Conservation (phyloP, 495 filamentous ascomycete genomes). For the Hamigera avellanea region DNA sequence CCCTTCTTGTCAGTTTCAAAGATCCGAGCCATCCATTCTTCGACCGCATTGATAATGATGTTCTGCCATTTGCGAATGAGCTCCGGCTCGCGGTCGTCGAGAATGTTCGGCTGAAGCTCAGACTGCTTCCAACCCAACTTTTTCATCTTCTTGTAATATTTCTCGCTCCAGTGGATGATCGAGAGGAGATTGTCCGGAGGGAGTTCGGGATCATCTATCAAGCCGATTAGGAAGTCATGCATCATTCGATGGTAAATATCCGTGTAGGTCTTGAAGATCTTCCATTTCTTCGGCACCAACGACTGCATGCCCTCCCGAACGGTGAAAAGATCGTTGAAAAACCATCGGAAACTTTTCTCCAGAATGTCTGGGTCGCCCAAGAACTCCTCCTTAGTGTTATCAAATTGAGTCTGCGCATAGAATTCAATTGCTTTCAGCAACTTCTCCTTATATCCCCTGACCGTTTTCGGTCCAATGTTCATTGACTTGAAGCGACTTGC, state of each 20-base stretch:
- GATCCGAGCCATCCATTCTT: constrained; percentile 96
- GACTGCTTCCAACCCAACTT: constrained; percentile 68
- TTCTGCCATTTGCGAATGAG: constrained; percentile 86
- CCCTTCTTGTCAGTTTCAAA: constrained; percentile 65
- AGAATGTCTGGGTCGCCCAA: constrained; percentile 69
- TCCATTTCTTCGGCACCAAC: constrained; percentile 95
- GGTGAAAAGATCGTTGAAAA: constrained; percentile 90
- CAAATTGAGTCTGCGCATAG: constrained; percentile 61
- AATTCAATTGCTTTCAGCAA: constrained; percentile 72
- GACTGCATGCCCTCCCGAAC: constrained; percentile 81
- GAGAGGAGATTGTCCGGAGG: constrained; percentile 69
- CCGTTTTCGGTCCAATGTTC: constrained; percentile 75
- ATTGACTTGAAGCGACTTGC: constrained; percentile 90
- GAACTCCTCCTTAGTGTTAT: constrained; percentile 62
- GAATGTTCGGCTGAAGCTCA: constrained; percentile 67
- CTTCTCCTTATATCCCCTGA: constrained; percentile 95
- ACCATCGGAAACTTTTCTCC: constrained; percentile 83
- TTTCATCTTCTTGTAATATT: constrained; percentile 91
- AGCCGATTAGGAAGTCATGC: constrained; percentile 77
- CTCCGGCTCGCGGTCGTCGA: constrained; percentile 80
- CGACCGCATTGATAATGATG: constrained; percentile 87
- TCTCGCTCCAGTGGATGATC: constrained; percentile 90
- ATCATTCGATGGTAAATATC: constrained; percentile 86
- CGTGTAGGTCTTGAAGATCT: constrained; percentile 81
- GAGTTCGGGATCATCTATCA: constrained; percentile 71